phyloP scores from a whole-genome alignment of 352 stramenopile genomes.

The Globisporangium spinosum region DNA sequence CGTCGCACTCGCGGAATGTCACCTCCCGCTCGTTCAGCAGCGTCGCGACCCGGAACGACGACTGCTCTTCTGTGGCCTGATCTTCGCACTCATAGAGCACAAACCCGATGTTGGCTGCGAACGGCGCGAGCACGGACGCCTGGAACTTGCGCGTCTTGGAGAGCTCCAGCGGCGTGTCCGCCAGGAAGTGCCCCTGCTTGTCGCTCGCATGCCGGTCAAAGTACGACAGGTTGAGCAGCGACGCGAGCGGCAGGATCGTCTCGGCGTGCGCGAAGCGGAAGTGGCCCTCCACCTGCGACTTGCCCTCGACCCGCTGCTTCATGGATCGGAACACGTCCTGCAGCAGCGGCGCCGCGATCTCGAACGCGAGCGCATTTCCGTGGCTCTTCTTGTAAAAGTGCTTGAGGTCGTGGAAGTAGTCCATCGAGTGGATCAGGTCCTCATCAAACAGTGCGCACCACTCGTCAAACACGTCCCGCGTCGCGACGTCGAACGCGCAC shows the following conservation, averaged over 20 bases:
- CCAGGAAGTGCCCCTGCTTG: slow-evolving; percentile 53
- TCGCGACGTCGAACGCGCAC: slow-evolving; percentile 78
- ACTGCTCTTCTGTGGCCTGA: not conserved
- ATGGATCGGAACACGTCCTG: slow-evolving; percentile 62
- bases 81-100: slow-evolving; percentile 66
- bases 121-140: slow-evolving; percentile 57
- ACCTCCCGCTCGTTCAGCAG: slow-evolving; percentile 69
- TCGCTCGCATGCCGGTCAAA: slow-evolving; percentile 61
- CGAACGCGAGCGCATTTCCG: slow-evolving; percentile 60
- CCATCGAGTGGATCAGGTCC: slow-evolving; percentile 69
- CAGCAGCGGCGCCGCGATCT: slow-evolving; percentile 71
- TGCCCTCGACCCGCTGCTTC: slow-evolving; percentile 33
- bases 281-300: slow-evolving; percentile 43
- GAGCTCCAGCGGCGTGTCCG: slow-evolving; percentile 48
- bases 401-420: slow-evolving; percentile 86
- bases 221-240: slow-evolving; percentile 68
- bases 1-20: slow-evolving; percentile 44
- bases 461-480: slow-evolving; percentile 34
- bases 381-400: slow-evolving; percentile 86
- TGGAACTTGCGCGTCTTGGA: slow-evolving; percentile 50
- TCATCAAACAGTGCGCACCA: slow-evolving; percentile 72
- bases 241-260: slow-evolving; percentile 72
- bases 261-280: slow-evolving; percentile 87
- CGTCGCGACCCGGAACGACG: slow-evolving; percentile 43
- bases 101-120: slow-evolving; percentile 81